Conservation (phyloP, 1,284 basidiomycete species). For the Polyporus tsugae region DNA sequence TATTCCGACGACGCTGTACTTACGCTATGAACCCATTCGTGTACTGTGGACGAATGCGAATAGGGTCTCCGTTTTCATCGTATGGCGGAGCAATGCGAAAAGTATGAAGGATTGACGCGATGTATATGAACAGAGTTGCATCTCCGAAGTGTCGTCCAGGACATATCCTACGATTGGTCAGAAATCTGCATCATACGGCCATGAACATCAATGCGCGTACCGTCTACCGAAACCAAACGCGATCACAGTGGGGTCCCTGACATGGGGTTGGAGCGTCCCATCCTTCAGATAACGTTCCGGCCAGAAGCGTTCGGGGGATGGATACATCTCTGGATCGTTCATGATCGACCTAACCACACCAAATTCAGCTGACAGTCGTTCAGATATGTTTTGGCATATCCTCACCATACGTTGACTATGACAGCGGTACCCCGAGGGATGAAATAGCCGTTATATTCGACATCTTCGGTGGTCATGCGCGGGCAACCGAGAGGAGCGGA, state of each 20-base stretch:
- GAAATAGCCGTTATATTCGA: conserved; percentile 24
- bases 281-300: conserved; percentile 31
- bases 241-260: conserved; percentile 14
- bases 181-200: no score
- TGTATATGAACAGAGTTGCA: conserved; percentile 29
- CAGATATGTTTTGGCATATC: background rate
- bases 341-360: conserved; percentile 31
- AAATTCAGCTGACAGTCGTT: background rate
- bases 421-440: conserved; percentile 21
- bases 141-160: conserved; percentile 30
- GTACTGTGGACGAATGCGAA: conserved; percentile 10
- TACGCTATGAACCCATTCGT: conserved; percentile 5
- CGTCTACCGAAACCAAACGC: conserved; percentile 27
- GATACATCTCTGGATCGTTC: conserved; percentile 30
- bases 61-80: conserved; percentile 23
- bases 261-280: background rate
- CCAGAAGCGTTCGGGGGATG: conserved; percentile 34
- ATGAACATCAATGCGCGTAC: conserved; percentile 9
- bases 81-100: conserved; percentile 29
- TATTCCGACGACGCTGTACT: background rate
- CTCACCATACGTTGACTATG: conserved; percentile 21
- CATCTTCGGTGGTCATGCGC: conserved; percentile 21
- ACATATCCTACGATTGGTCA: conserved; percentile 19
- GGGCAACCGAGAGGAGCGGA: conserved; percentile 13
- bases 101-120: conserved; percentile 29